Base-by-base conservation (phyloP, 192 early-diverging fungal genomes). In the Entomortierella lignicola region DNA sequence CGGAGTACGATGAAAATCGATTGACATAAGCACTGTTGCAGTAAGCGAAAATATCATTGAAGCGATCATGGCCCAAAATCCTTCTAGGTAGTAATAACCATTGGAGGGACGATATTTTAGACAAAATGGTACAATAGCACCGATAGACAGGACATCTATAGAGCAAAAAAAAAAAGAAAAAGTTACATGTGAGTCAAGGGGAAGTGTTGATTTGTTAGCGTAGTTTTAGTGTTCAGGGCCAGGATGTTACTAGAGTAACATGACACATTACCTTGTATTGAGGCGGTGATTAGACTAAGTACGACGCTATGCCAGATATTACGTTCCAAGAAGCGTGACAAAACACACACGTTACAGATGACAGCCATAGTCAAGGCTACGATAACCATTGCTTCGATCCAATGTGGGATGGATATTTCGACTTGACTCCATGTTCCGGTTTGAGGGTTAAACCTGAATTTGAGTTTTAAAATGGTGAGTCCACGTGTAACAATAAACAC, bases 21-120 rank as follows among this genome's bases (percentile, higher is more conserved):
- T 59, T 5, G 66, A 54, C 47, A 77, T 77, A 31, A 77, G 39
- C 10, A 60, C 39, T 3, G 74, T 77, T 1, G 74, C 74, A 0
- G 67, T 52, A 7, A 77, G 50, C 3, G 66, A 69, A 25, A 77
- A 77, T 4, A 63, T 21, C 48, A 77, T 69, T 2, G 66, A 69
- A 20, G 66, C 66, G 6, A 77, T 55, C 74, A 77, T 77, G 0
- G 74, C 47, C 74, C 74, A 77, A 30, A 77, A 77, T 8, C 74
- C 74, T 29, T 69, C 66, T 13, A 77, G 55, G 61, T 77, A 77
- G 2, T 53, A 60, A 41, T 69, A 77, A 0, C 50, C 60, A 31
- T 69, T 32, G 44, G 64, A 61, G 3, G 31, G 44, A 6, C 60
- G 66, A 30, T 77, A 77, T 3, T 64, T 37, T 8, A 69, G 48